A percentile compares a stretch with the other conserved stretches of the same genome.
Evolutionary conservation across 805 yeast species (phyloP).

Genomic region (Yarrowia yakushimensis): DNA sequence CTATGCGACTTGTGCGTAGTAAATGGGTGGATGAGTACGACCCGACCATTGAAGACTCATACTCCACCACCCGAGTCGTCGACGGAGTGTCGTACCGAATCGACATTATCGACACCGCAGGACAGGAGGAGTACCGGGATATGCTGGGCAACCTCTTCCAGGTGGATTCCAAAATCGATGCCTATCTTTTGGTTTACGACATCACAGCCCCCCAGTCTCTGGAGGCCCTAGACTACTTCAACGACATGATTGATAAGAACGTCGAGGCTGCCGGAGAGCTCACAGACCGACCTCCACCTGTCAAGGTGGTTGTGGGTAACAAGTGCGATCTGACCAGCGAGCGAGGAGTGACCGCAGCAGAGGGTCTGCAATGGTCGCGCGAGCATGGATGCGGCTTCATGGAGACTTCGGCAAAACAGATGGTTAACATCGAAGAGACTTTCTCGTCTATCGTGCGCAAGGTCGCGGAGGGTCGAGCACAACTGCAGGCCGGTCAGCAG

Average conservation of each 20-base stretch:
- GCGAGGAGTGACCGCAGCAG: slow-evolving; percentile 53
- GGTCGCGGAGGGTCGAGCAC: slow-evolving; percentile 41
- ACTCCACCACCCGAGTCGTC: slow-evolving; percentile 35
- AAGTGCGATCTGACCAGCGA: slow-evolving; percentile 58
- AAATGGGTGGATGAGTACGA: slow-evolving; percentile 41
- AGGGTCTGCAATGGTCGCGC: slow-evolving; percentile 56
- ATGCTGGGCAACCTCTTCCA: slow-evolving; percentile 44
- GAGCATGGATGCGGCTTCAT: slow-evolving; percentile 66
- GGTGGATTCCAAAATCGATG: slow-evolving; percentile 35
- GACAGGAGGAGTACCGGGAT: slow-evolving; percentile 74
- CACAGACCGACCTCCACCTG: slow-evolving; percentile 45
- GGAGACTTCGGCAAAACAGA: slow-evolving; percentile 86
- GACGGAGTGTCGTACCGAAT: slow-evolving; percentile 51
- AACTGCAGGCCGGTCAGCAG: slow-evolving; percentile 15
- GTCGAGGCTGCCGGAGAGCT: slow-evolving; percentile 57
- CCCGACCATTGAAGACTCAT: slow-evolving; percentile 38
- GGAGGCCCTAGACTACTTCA: slow-evolving; percentile 37
- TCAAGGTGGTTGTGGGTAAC: slow-evolving; percentile 67
- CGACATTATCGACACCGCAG: slow-evolving; percentile 73
- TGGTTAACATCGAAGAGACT: slow-evolving; percentile 77
- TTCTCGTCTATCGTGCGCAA: slow-evolving; percentile 63
- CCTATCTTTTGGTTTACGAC: slow-evolving; percentile 38
- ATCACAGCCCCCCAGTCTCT: slow-evolving; percentile 35
- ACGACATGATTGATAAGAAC: slow-evolving; percentile 53
- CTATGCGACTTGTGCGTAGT: slow-evolving; percentile 37